Conservation (phyloP, 768 basidiomycete species). For the Hypsizygus marmoreus region DNA sequence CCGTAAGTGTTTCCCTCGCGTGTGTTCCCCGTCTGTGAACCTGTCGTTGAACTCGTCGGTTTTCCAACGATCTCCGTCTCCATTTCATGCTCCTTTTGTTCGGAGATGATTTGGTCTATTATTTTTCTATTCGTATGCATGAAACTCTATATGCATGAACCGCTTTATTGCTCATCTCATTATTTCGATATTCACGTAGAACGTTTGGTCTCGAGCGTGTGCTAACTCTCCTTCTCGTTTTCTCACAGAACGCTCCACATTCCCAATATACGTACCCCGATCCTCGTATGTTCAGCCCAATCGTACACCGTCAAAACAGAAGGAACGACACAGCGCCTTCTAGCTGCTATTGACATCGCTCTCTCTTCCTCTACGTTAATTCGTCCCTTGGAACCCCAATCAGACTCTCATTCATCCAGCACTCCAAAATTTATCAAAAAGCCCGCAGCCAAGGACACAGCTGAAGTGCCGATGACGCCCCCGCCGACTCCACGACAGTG, state of each 20-base stretch:
- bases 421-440: too few species aligned
- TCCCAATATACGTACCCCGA: slow-evolving; percentile 3
- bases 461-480: not conserved
- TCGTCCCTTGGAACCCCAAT: too few species aligned
- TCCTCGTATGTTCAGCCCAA: slow-evolving; percentile 12
- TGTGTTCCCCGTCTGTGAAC: not conserved
- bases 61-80: too few species aligned
- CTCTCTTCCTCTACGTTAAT: not conserved
- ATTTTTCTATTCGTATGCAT: too few species aligned
- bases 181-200: too few species aligned
- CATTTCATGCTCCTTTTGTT: too few species aligned
- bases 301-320: slow-evolving; percentile 12
- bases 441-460: too few species aligned
- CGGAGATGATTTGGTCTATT: too few species aligned
- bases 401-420: too few species aligned
- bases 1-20: slow-evolving; percentile 1
- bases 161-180: too few species aligned
- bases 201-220: too few species aligned
- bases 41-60: not conserved
- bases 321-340: slow-evolving; percentile 12
- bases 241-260: not conserved
- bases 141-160: too few species aligned
- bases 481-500: slow-evolving; percentile 6
- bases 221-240: not conserved
- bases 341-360: slow-evolving; percentile 9